A percentile compares a stretch with the other conserved stretches of the same genome.
phyloP scores from a whole-genome alignment of 2,329 filamentous ascomycete genomes.

The Fonsecaea erecta region DNA sequence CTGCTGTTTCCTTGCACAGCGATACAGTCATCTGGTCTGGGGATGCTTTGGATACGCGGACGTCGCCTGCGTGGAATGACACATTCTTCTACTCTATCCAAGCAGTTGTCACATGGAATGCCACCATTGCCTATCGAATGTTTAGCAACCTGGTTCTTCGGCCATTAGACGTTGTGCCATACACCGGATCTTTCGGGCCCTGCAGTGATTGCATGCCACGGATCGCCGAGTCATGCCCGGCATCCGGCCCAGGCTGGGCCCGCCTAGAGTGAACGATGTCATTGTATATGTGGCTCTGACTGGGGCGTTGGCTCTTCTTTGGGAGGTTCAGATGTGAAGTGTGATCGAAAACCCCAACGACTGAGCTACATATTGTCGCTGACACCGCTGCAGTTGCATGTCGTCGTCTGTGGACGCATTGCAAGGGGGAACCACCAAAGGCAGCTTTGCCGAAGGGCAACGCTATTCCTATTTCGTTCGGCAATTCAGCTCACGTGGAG shows the following conservation, averaged over 20 bases:
- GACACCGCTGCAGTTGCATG: too few species aligned
- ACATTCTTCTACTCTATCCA: conserved; percentile 17
- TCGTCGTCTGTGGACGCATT: too few species aligned
- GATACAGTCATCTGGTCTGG: neutral
- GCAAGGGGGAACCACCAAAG: too few species aligned
- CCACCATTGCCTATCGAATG: conserved; percentile 15
- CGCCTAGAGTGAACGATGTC: neutral
- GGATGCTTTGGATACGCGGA: neutral
- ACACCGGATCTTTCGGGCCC: conserved; percentile 22
- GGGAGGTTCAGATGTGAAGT: too few species aligned
- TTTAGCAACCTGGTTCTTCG: neutral
- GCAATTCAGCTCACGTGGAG: too few species aligned
- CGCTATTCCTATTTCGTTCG: too few species aligned
- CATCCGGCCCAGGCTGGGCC: neutral
- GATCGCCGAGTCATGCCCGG: conserved; percentile 15
- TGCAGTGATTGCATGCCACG: conserved; percentile 22
- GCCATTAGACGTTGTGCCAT: neutral
- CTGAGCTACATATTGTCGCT: too few species aligned
- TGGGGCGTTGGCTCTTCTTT: too few species aligned
- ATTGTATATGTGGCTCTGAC: too few species aligned
- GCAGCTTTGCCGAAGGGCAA: too few species aligned
- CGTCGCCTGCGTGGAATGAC: conserved; percentile 6
- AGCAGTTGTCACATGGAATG: conserved; percentile 21
- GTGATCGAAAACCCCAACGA: too few species aligned
- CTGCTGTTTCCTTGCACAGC: neutral